Evolutionary conservation across 73 alveolate genomes (phyloP).

Genomic region (Tetrahymena borealis): DNA sequence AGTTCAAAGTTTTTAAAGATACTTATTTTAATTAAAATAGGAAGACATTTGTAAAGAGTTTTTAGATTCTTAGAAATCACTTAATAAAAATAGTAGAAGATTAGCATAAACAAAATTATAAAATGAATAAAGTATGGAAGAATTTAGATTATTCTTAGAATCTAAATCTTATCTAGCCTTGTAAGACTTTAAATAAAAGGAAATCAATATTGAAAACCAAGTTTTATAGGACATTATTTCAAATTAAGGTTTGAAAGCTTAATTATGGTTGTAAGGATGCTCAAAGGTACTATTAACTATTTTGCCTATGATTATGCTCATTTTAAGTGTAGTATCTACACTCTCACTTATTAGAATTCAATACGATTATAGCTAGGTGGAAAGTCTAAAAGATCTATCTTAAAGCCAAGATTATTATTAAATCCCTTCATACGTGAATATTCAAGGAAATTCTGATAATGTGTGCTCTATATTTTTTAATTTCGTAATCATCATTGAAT

Average conservation of each 20-base stretch:
- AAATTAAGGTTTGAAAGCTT: background rate
- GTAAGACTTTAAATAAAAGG: background rate
- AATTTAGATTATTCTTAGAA: background rate
- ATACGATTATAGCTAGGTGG: too few species aligned
- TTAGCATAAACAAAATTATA: background rate
- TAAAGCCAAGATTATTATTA: too few species aligned
- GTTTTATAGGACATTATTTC: background rate
- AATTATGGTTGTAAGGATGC: background rate
- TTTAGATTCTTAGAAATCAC: too few species aligned
- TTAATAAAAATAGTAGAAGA: too few species aligned
- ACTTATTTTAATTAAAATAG: too few species aligned
- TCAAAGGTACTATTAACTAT: background rate
- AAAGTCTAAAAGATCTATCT: too few species aligned
- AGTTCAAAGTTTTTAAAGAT: too few species aligned
- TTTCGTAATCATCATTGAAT: background rate
- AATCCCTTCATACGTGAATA: too few species aligned
- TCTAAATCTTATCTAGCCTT: background rate
- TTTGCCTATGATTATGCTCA: background rate
- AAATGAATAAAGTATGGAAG: background rate
- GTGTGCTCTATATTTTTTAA: background rate
- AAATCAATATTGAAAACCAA: background rate
- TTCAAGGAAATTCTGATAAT: background rate
- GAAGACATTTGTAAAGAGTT: background rate
- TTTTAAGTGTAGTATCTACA: background rate
- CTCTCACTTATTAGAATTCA: background rate